These are phyloP conservation scores for Eustoma russellianum DNA, from an alignment of 257 asterid species.

Conservation along the genomic window DNA sequence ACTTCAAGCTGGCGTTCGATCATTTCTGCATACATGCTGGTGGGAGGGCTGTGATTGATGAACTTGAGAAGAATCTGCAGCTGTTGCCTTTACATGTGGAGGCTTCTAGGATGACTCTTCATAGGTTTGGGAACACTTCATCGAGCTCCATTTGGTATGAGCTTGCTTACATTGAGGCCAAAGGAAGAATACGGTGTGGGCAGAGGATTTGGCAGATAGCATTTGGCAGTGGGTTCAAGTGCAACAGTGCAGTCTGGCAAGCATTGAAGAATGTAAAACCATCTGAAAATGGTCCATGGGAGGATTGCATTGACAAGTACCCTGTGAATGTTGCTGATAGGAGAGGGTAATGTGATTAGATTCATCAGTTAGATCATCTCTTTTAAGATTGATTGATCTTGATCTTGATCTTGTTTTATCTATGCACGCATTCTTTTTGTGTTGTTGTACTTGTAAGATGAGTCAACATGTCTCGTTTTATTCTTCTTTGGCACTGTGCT, in stretches of 20 bases:
- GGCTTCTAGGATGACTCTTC: conserved; percentile 80
- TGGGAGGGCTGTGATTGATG: conserved; percentile 80
- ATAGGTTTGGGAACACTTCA: conserved; percentile 73
- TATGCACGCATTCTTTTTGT: too few species aligned
- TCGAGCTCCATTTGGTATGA: conserved; percentile 88
- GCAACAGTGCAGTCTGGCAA: conserved; percentile 81
- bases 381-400: too few species aligned
- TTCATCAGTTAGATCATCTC: neutral
- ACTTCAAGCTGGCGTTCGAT: conserved; percentile 71
- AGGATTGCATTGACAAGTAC: conserved; percentile 62
- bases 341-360: neutral
- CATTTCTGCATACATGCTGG: conserved; percentile 86
- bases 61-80: conserved; percentile 71
- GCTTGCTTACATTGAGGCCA: conserved; percentile 63
- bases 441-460: too few species aligned
- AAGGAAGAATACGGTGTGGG: conserved; percentile 57
- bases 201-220: conserved; percentile 78
- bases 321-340: conserved; percentile 46
- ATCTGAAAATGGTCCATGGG: conserved; percentile 48
- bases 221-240: conserved; percentile 70
- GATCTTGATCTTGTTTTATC: too few species aligned
- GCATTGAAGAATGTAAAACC: conserved; percentile 51
- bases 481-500: too few species aligned
- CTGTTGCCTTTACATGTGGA: conserved; percentile 54
- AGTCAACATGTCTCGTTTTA: too few species aligned